Evolutionary conservation across 106 monocot genomes (phyloP).

Genomic region (Dendrobium catenatum): DNA sequence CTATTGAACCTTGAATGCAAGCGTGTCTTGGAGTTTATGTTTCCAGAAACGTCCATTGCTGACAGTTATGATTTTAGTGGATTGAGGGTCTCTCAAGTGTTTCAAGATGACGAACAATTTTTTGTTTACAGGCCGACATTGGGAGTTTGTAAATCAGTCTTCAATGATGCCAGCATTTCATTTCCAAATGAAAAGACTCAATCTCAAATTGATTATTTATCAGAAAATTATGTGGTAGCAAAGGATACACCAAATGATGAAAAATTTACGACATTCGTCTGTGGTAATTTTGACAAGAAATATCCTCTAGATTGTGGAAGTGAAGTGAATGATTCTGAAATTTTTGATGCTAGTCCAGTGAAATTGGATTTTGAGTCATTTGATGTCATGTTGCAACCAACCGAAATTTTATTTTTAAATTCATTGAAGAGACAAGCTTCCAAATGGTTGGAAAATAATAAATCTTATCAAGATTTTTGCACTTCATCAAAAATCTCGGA

Average conservation of each 20-base stretch:
- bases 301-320: conserved; percentile 5
- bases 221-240: neutral
- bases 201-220: conserved; percentile 1
- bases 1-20: conserved; percentile 22
- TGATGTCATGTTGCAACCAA: conserved; percentile 16
- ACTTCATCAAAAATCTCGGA: conserved; percentile 28
- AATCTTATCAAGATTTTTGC: conserved; percentile 63
- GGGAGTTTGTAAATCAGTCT: neutral
- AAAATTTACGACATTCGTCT: conserved; percentile 52
- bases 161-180: neutral
- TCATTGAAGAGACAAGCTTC: conserved; percentile 41
- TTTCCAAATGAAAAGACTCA: conserved; percentile 8
- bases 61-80: conserved; percentile 18
- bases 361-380: conserved; percentile 43
- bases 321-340: conserved; percentile 9
- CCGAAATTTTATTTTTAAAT: conserved; percentile 36
- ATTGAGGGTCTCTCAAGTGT: conserved; percentile 18
- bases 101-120: conserved; percentile 32
- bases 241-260: conserved; percentile 23
- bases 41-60: conserved; percentile 39
- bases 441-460: conserved; percentile 48
- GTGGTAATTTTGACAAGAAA: conserved; percentile 29
- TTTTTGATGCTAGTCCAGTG: conserved; percentile 46
- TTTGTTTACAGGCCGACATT: conserved; percentile 40
- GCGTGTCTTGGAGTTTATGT: conserved; percentile 20